A percentile compares a stretch with the other conserved stretches of the same genome.
phyloP scores from a whole-genome alignment of 139 green algal genomes.

The Auxenochlorella pyrenoidosa region DNA sequence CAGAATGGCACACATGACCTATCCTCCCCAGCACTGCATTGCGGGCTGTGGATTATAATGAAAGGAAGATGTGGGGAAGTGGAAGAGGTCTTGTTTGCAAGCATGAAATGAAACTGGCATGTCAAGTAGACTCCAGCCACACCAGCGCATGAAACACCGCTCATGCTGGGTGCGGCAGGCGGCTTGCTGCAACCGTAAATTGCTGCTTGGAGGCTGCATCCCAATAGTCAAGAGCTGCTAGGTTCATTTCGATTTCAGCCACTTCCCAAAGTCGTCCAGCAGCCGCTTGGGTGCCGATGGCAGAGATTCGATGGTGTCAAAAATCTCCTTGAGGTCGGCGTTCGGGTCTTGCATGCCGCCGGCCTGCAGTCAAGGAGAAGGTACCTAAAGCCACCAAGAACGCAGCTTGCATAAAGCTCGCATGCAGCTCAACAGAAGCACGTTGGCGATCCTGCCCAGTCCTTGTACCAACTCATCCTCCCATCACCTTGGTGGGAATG shows the following conservation, averaged over 20 bases:
- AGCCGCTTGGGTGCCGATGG: conserved; percentile 71
- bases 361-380: background rate
- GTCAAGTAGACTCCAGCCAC: no score
- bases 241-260: no score
- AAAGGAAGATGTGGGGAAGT: no score
- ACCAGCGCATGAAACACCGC: no score
- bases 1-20: no score
- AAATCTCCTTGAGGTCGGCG: conserved; percentile 92
- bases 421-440: background rate
- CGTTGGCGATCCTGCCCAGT: no score
- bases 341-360: conserved; percentile 89
- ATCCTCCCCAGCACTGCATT: no score
- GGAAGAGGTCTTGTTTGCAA: no score
- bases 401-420: background rate
- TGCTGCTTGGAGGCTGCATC: background rate
- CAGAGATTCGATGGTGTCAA: conserved; percentile 86
- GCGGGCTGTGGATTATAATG: no score
- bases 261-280: conserved; percentile 37
- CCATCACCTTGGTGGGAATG: conserved; percentile 90
- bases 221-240: no score
- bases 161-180: no score
- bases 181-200: background rate
- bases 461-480: background rate
- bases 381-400: background rate
- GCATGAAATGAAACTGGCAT: background rate